These are phyloP conservation scores for Tilletia horrida DNA, from an alignment of 1,284 basidiomycete genomes.

Conservation along the genomic window DNA sequence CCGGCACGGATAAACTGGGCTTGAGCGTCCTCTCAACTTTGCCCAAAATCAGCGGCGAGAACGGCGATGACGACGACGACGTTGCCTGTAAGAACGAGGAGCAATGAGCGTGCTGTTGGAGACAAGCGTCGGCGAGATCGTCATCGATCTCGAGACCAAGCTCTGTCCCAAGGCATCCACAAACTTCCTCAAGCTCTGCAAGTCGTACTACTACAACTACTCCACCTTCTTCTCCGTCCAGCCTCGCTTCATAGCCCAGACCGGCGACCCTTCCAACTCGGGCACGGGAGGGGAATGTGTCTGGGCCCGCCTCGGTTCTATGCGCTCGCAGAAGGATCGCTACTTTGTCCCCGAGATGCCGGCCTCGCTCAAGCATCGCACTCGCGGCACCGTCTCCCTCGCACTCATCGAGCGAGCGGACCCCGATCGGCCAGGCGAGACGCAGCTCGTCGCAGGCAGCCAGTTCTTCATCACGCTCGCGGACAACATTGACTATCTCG, in stretches of 20 bases:
- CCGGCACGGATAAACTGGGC: too few species aligned
- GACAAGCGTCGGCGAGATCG: conserved; percentile 90
- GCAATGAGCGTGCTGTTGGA: conserved; percentile 95
- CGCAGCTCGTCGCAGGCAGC: conserved; percentile 75
- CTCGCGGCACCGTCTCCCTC: conserved; percentile 76
- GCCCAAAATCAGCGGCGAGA: background rate
- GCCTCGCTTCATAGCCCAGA: conserved; percentile 92
- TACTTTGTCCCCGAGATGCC: conserved; percentile 81
- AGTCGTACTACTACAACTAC: conserved; percentile 91
- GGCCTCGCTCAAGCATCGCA: conserved; percentile 72
- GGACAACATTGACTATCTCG: conserved; percentile 87
- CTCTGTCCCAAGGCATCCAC: conserved; percentile 81
- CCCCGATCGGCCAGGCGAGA: background rate
- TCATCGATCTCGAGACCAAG: conserved; percentile 89
- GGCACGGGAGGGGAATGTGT: conserved; percentile 81
- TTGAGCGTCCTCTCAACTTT: too few species aligned
- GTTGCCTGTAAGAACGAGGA: background rate
- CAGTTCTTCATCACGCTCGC: conserved; percentile 94
- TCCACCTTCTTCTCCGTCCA: conserved; percentile 84
- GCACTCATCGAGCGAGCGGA: conserved; percentile 25
- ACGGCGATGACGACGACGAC: background rate
- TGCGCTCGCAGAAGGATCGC: conserved; percentile 57
- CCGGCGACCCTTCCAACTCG: conserved; percentile 89
- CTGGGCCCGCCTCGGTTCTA: conserved; percentile 66
- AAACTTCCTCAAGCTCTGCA: conserved; percentile 96